Conservation (phyloP, 306 rosid genomes). For the Begonia peltatifolia region DNA sequence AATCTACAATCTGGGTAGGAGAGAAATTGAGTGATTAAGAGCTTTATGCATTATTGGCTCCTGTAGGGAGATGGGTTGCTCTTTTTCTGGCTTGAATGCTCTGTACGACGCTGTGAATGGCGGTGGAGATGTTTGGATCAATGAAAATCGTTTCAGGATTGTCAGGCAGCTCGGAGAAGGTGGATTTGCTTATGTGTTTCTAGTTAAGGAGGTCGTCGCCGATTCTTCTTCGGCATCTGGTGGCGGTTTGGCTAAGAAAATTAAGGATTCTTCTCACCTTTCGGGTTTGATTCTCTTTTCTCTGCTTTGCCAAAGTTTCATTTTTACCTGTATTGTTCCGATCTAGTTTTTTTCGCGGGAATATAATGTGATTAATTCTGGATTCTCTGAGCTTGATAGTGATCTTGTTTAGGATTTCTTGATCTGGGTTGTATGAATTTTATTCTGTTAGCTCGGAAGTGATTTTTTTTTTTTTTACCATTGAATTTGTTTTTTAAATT, state of each 20-base stretch:
- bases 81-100: conserved; percentile 90
- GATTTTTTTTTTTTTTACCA: no score
- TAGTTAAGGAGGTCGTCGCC: conserved; percentile 60
- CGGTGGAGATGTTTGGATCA: conserved; percentile 95
- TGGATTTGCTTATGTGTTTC: conserved; percentile 73
- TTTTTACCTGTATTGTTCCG: neutral
- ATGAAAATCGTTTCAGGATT: conserved; percentile 77
- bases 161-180: conserved; percentile 98
- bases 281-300: conserved; percentile 37
- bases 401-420: conserved; percentile 1
- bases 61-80: conserved; percentile 56
- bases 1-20: neutral
- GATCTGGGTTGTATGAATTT: conserved; percentile 20
- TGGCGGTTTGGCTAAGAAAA: conserved; percentile 49
- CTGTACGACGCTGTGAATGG: conserved; percentile 84
- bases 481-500: no score
- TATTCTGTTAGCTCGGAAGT: neutral
- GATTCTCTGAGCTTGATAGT: neutral
- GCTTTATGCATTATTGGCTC: conserved; percentile 5
- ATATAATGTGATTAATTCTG: conserved; percentile 17
- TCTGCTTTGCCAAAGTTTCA: neutral
- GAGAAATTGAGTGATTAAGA: neutral
- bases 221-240: conserved; percentile 32
- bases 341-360: neutral
- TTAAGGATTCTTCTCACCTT: conserved; percentile 63